Conservation (phyloP, 441 rosid genomes). For the Iberis amara region DNA sequence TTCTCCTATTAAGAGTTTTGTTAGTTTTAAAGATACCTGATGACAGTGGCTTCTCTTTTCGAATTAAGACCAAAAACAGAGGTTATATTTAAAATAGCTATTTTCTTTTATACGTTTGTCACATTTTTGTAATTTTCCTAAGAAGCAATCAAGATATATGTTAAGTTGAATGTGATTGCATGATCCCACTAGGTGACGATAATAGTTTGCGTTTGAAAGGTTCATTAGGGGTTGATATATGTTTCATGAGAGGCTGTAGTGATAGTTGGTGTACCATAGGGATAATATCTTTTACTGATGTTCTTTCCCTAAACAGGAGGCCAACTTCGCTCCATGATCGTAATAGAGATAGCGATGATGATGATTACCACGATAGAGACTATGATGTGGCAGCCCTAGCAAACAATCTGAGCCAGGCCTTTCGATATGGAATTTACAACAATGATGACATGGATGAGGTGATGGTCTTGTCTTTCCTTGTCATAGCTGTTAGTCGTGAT, state of each 20-base stretch:
- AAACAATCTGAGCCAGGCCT: slow-evolving; percentile 88
- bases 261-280: slow-evolving; percentile 8
- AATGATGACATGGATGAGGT: slow-evolving; percentile 86
- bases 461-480: slow-evolving; percentile 26
- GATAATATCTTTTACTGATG: slow-evolving; percentile 12
- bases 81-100: slow-evolving; percentile 1
- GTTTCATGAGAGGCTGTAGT: slow-evolving; percentile 12
- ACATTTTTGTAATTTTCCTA: slow-evolving; percentile 16
- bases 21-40: slow-evolving; percentile 1
- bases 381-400: slow-evolving; percentile 95
- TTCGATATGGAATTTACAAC: slow-evolving; percentile 75
- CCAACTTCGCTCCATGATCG: slow-evolving; percentile 85
- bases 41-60: slow-evolving; percentile 3
- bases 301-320: slow-evolving; percentile 51
- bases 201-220: slow-evolving; percentile 10
- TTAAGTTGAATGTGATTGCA: slow-evolving; percentile 13
- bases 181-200: too few species aligned
- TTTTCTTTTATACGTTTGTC: slow-evolving; percentile 6
- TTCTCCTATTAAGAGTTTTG: slow-evolving; percentile 7
- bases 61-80: slow-evolving; percentile 7
- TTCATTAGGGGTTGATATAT: slow-evolving; percentile 2
- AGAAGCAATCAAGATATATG: slow-evolving; percentile 10
- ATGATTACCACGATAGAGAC: slow-evolving; percentile 91
- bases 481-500: slow-evolving; percentile 1
- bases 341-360: slow-evolving; percentile 88